Conservation (phyloP, 805 yeast species). For the Sugiyamaella boreocaroliniensis region DNA sequence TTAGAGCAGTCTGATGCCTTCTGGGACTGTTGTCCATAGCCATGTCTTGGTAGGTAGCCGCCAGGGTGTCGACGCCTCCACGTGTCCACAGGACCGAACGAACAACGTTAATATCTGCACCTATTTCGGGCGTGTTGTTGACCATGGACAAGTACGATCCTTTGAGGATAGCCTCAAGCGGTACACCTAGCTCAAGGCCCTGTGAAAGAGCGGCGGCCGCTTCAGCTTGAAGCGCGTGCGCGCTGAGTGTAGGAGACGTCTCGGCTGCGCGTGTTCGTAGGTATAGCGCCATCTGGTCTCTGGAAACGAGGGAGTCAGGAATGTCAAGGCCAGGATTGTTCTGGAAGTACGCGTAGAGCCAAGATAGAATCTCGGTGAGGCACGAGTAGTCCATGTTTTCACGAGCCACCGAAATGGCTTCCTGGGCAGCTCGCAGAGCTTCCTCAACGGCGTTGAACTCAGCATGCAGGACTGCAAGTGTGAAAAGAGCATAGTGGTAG, state of each 20-base stretch:
- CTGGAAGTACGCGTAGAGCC: slow-evolving; percentile 57
- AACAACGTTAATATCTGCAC: slow-evolving; percentile 5
- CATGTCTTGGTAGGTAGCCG: slow-evolving; percentile 14
- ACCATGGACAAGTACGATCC: slow-evolving; percentile 13
- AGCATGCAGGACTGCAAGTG: slow-evolving; percentile 65
- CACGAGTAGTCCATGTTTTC: slow-evolving; percentile 74
- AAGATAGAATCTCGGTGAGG: slow-evolving; percentile 53
- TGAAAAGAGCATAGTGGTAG: slow-evolving; percentile 71
- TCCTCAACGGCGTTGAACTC: slow-evolving; percentile 58
- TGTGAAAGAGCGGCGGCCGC: slow-evolving; percentile 11
- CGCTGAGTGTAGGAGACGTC: slow-evolving; percentile 18
- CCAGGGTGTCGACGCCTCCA: slow-evolving; percentile 13
- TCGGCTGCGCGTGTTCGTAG: slow-evolving; percentile 48
- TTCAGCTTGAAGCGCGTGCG: not conserved
- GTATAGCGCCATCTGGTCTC: slow-evolving; percentile 61
- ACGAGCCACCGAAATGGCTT: slow-evolving; percentile 81
- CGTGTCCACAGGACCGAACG: slow-evolving; percentile 18
- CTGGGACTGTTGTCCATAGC: not conserved
- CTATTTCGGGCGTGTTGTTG: slow-evolving; percentile 8
- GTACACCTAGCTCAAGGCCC: slow-evolving; percentile 30
- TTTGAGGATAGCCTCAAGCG: slow-evolving; percentile 32
- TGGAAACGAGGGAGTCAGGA: slow-evolving; percentile 47
- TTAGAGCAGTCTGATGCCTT: slow-evolving; percentile 1
- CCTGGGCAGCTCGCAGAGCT: slow-evolving; percentile 75
- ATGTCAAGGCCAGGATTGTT: slow-evolving; percentile 50